Percentiles rank a stretch among this genome's conserved stretches.
Conservation (phyloP, 2,329 filamentous ascomycete genomes). For the Scedosporium boydii region DNA sequence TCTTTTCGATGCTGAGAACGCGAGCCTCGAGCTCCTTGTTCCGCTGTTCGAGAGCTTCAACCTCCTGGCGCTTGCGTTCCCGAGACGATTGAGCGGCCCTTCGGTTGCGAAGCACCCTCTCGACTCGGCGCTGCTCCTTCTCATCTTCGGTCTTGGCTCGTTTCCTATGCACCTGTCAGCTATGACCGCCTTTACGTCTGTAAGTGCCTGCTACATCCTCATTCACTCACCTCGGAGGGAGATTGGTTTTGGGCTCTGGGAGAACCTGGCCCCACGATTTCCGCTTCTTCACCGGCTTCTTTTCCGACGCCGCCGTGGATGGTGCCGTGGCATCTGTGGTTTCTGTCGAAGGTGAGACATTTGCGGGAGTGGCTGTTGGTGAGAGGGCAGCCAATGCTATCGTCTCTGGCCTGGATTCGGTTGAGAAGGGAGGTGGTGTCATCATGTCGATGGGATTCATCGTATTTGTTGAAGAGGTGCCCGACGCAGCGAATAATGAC, state of each 20-base stretch:
- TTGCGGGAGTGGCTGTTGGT: constrained; percentile 5
- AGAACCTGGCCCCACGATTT: constrained; percentile 99
- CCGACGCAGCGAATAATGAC: constrained; percentile 34
- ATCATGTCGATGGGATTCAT: constrained; percentile 39
- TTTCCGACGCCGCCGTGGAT: constrained; percentile 30
- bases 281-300: constrained; percentile 80
- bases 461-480: constrained; percentile 20
- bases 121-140: constrained; percentile 95
- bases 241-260: constrained; percentile 90
- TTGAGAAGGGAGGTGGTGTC: constrained; percentile 33
- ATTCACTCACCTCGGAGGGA: constrained; percentile 69
- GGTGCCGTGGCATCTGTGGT: constrained; percentile 11
- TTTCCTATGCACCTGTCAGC: constrained; percentile 42
- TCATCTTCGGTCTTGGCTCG: constrained; percentile 98
- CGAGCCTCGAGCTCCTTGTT: constrained; percentile 62
- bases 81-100: constrained; percentile 93
- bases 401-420: constrained; percentile 17
- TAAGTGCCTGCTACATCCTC: background rate
- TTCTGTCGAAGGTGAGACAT: constrained; percentile 9
- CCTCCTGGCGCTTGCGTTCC: constrained; percentile 81
- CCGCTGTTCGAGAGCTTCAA: constrained; percentile 72
- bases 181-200: background rate
- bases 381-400: constrained; percentile 15
- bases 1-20: constrained; percentile 49
- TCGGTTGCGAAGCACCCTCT: constrained; percentile 92